Evolutionary conservation across 768 basidiomycete species (phyloP), one percentile per base, ranked within the genome.

Genomic region (Leccinellum luteum): DNA sequence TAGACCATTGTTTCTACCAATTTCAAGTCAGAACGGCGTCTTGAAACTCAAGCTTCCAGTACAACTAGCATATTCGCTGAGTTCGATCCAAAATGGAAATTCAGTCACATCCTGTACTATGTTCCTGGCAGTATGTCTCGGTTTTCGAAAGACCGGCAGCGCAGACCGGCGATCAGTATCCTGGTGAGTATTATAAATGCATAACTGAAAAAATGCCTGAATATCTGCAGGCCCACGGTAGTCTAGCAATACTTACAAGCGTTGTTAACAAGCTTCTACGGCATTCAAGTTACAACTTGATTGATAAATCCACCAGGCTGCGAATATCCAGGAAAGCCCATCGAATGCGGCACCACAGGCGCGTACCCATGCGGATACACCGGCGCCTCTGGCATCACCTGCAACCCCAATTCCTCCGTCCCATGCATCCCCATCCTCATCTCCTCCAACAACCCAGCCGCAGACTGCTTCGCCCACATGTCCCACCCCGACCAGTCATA

Each of bases 361-460:
- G 6, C 48, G 52, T 73, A 73, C 25, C 67, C 70, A 3, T 57
- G 44, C 6, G 70, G 70, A 48, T 68, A 66, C 47, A 49, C 32
- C 30, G 38, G 38, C 17, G 38, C n/a, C 38, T 41, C 38, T n/a
- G 38, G 38, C 38, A n/a, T n/a, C 38, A 41, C n/a, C 15, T 38
- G 35, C 35, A 38, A 38, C 17, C 35, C 35, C 0, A 38, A 28
- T 12, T 17, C 66, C 57, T 47, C 47, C 32, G 51, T 15, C 52
- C 52, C 12, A 28, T 56, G 12, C 32, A 41, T 14, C 5, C 23
- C 51, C 43, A 4, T 21, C 47, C 49, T 41, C 38, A 41, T 41
- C 17, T 41, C 38, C 25, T 50, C 55, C 62, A 30, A 51, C 41
- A 67, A n/a, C 21, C 3, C 48, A 30, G 55, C 65, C 45, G 59